Evolutionary conservation across 2,329 filamentous ascomycete species (phyloP).

Genomic region (Pseudonectria foliicola): DNA sequence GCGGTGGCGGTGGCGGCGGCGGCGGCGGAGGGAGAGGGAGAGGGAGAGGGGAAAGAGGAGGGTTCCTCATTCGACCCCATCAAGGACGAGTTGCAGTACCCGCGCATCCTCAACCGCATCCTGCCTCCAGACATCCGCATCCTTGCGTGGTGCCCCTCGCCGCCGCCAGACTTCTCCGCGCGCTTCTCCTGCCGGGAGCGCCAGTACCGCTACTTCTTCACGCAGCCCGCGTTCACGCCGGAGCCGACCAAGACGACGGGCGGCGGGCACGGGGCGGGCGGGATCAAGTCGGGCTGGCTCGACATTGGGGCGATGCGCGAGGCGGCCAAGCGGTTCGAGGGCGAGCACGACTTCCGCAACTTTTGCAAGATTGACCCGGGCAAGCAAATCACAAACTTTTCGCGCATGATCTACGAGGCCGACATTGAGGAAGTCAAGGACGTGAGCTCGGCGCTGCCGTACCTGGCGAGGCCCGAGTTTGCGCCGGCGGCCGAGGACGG

Average conservation of each 20-base stretch:
- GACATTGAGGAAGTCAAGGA: conserved; percentile 65
- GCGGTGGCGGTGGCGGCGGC: conserved; percentile 8
- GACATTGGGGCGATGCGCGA: conserved; percentile 80
- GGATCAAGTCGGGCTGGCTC: conserved; percentile 63
- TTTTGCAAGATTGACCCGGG: conserved; percentile 88
- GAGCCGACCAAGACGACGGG: conserved; percentile 31
- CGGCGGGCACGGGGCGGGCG: conserved; percentile 11
- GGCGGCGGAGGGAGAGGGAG: conserved; percentile 6
- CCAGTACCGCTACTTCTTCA: conserved; percentile 96
- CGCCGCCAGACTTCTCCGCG: conserved; percentile 75
- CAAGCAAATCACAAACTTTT: conserved; percentile 84
- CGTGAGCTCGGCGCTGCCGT: conserved; percentile 47
- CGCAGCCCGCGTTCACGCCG: conserved; percentile 78
- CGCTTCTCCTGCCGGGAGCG: conserved; percentile 89
- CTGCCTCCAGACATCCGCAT: conserved; percentile 85
- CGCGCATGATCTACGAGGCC: conserved; percentile 70
- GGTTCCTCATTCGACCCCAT: conserved; percentile 53
- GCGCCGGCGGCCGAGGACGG: conserved; percentile 16
- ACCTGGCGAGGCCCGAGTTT: conserved; percentile 38
- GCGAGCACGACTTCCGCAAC: conserved; percentile 90
- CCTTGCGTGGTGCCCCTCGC: conserved; percentile 85
- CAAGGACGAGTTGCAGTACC: conserved; percentile 76
- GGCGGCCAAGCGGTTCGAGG: conserved; percentile 73
- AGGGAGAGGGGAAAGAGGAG: conserved; percentile 12
- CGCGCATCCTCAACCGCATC: conserved; percentile 74